Conservation (phyloP, 257 asterid genomes). For the Solanum lignicaule region DNA sequence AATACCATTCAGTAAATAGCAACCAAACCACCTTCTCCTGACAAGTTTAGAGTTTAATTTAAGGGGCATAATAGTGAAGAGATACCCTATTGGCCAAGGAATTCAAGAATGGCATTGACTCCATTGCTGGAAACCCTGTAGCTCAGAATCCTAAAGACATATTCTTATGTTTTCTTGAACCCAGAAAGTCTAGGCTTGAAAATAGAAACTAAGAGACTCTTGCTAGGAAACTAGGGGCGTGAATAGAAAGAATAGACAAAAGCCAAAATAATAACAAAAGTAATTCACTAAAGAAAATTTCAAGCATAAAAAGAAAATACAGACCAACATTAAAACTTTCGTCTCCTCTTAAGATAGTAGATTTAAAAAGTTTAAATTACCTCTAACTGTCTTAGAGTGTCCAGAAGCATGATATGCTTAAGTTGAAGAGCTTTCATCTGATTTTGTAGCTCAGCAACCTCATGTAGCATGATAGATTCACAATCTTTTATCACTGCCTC, state of each 20-base stretch:
- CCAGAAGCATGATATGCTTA: slow-evolving; percentile 81
- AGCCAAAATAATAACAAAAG: not conserved
- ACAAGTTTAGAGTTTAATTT: not conserved
- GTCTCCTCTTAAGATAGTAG: not conserved
- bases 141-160: not conserved
- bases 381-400: slow-evolving; percentile 88
- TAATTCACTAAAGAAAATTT: not conserved
- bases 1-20: not conserved
- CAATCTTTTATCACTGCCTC: slow-evolving; percentile 75
- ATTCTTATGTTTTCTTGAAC: not conserved
- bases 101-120: not conserved
- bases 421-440: slow-evolving; percentile 72
- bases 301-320: not conserved
- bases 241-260: not conserved
- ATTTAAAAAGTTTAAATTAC: slow-evolving; percentile 13
- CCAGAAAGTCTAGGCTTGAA: not conserved
- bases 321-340: not conserved
- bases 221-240: not conserved
- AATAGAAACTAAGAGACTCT: not conserved
- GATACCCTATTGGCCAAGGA: not conserved
- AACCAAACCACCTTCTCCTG: not conserved
- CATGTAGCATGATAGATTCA: slow-evolving; percentile 69
- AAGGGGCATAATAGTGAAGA: not conserved
- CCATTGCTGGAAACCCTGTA: not conserved
- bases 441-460: slow-evolving; percentile 72